Evolutionary conservation across 1,139 yeast species (phyloP).

Genomic region (Yamadazyma aaseri): DNA sequence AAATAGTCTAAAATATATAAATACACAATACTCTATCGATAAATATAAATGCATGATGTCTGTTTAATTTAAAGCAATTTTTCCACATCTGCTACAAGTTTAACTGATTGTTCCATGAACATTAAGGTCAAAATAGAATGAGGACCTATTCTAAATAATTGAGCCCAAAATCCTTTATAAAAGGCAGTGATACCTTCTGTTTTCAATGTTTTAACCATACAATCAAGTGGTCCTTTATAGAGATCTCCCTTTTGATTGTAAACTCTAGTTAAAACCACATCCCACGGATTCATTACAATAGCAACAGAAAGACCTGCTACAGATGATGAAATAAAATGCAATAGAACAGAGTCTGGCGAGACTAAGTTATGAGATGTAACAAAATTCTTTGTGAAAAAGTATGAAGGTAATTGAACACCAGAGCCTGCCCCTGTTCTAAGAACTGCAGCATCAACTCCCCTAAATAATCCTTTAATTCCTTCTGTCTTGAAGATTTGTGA

Average conservation of each 20-base stretch:
- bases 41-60: too few species aligned
- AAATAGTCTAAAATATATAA: too few species aligned
- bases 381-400: constrained; percentile 70
- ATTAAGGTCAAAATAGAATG: constrained; percentile 89
- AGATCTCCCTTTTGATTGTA: constrained; percentile 91
- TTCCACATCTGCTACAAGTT: constrained; percentile 37
- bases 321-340: constrained; percentile 76
- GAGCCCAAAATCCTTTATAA: constrained; percentile 94
- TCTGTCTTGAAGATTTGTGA: constrained; percentile 58
- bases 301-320: constrained; percentile 91
- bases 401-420: constrained; percentile 91
- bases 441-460: constrained; percentile 94
- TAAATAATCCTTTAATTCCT: constrained; percentile 75
- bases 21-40: too few species aligned
- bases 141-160: constrained; percentile 87
- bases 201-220: constrained; percentile 75
- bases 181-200: constrained; percentile 86
- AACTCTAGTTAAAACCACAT: constrained; percentile 88
- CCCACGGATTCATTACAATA: constrained; percentile 96
- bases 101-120: constrained; percentile 94
- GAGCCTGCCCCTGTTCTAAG: constrained; percentile 96
- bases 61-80: constrained; percentile 10
- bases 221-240: constrained; percentile 85
- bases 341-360: constrained; percentile 60
- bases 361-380: constrained; percentile 48